These are phyloP conservation scores for Candida yuanshanica DNA, from an alignment of 805 yeast genomes.

Conservation along the genomic window DNA sequence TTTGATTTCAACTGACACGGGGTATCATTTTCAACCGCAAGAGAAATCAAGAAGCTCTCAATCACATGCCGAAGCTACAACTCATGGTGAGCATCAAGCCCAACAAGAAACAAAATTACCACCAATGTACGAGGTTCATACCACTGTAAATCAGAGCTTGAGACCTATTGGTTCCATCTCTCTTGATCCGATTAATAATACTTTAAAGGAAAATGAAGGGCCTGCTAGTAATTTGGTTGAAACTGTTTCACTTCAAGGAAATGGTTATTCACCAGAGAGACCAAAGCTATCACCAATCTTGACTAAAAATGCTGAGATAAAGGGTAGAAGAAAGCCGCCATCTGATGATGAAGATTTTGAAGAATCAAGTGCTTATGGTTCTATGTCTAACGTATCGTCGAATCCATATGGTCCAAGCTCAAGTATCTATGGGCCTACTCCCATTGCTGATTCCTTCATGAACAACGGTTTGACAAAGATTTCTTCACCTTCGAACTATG, in stretches of 20 bases:
- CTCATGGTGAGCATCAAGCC: no score
- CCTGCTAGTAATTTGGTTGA: neutral
- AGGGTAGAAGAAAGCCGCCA: constrained; percentile 10
- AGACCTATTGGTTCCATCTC: neutral
- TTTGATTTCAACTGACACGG: neutral
- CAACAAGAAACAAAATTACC: no score
- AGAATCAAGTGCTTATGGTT: neutral
- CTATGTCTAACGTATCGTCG: neutral
- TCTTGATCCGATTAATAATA: no score
- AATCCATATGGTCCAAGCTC: constrained; percentile 12
- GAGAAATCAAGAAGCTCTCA: no score
- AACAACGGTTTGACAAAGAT: neutral
- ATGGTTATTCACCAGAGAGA: neutral
- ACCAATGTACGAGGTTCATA: no score
- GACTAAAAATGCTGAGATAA: neutral
- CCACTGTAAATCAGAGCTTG: no score
- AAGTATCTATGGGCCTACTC: constrained; percentile 19
- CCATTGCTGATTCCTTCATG: constrained; percentile 3
- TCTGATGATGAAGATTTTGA: neutral
- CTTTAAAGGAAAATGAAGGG: neutral
- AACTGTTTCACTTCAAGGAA: neutral
- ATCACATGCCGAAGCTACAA: no score
- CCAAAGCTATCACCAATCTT: constrained; percentile 4
- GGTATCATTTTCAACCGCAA: no score
- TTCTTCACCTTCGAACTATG: neutral